phyloP scores from a whole-genome alignment of 2,329 filamentous ascomycete genomes.

The Bertia moriformis region DNA sequence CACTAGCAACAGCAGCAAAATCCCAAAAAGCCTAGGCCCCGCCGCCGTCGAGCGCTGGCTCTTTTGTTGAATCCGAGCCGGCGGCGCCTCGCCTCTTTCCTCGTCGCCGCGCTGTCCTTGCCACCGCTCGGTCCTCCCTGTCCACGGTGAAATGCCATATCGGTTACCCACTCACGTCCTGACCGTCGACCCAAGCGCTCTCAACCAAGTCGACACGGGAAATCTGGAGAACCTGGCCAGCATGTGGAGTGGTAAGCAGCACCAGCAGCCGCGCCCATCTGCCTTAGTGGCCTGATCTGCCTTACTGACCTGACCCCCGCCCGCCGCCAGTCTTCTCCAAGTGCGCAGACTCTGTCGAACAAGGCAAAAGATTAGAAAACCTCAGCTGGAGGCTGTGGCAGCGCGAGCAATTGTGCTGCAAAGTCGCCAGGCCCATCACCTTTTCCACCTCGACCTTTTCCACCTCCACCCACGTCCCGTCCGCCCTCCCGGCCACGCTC shows the following conservation, averaged over 20 bases:
- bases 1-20: too few species aligned
- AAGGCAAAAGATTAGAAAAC: slow-evolving; percentile 85
- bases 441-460: slow-evolving; percentile 4
- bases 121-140: slow-evolving; percentile 14
- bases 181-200: slow-evolving; percentile 78
- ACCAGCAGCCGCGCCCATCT: too few species aligned
- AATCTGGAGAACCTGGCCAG: slow-evolving; percentile 88
- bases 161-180: slow-evolving; percentile 73
- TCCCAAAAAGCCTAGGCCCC: too few species aligned
- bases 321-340: slow-evolving; percentile 65
- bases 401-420: slow-evolving; percentile 79
- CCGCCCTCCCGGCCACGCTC: slow-evolving; percentile 20
- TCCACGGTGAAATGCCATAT: slow-evolving; percentile 87
- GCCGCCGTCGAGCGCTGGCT: too few species aligned
- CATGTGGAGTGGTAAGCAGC: slow-evolving; percentile 81
- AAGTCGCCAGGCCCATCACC: slow-evolving; percentile 30
- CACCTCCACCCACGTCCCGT: slow-evolving; percentile 3
- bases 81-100: too few species aligned
- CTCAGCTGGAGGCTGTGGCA: slow-evolving; percentile 93
- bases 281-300: slow-evolving; percentile 3
- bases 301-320: slow-evolving; percentile 3
- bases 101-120: too few species aligned
- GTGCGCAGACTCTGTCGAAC: slow-evolving; percentile 84
- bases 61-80: too few species aligned
- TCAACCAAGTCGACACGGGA: slow-evolving; percentile 86